Evolutionary conservation across 2,329 filamentous ascomycete species (phyloP).

Genomic region (Talaromyces sp.): DNA sequence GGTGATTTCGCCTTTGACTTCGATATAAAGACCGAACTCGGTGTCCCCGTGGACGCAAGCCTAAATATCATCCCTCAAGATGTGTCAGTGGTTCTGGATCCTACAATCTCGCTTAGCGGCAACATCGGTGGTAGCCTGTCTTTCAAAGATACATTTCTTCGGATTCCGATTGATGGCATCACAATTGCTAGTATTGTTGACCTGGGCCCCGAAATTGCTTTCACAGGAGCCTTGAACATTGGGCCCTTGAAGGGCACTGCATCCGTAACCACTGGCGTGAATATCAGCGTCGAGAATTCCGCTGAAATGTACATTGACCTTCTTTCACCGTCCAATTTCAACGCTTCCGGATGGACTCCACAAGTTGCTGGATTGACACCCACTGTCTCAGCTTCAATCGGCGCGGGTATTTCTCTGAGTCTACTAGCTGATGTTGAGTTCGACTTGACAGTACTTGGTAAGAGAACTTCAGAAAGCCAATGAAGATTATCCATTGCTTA

Average conservation of each 20-base stretch:
- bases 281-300: constrained; percentile 21
- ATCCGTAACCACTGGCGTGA: constrained; percentile 21
- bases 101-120: constrained; percentile 22
- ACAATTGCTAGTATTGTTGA: constrained; percentile 22
- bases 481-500: neutral
- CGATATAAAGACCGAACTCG: constrained; percentile 20
- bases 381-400: constrained; percentile 4
- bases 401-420: constrained; percentile 9
- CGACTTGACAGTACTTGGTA: constrained; percentile 12
- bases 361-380: constrained; percentile 1
- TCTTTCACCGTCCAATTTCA: constrained; percentile 12
- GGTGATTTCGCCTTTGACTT: constrained; percentile 24
- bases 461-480: neutral
- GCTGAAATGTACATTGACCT: constrained; percentile 24
- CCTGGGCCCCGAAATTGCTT: constrained; percentile 22
- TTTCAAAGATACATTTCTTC: constrained; percentile 21
- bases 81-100: constrained; percentile 21
- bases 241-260: constrained; percentile 24
- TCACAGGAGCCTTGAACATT: constrained; percentile 21
- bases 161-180: constrained; percentile 24
- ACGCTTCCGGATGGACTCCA: neutral
- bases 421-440: constrained; percentile 13
- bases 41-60: constrained; percentile 18
- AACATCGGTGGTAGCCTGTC: constrained; percentile 20
- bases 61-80: constrained; percentile 21